Percentiles rank a stretch among this genome's conserved stretches.
phyloP scores from a whole-genome alignment of 768 basidiomycete species.

The Phaffia australis region DNA sequence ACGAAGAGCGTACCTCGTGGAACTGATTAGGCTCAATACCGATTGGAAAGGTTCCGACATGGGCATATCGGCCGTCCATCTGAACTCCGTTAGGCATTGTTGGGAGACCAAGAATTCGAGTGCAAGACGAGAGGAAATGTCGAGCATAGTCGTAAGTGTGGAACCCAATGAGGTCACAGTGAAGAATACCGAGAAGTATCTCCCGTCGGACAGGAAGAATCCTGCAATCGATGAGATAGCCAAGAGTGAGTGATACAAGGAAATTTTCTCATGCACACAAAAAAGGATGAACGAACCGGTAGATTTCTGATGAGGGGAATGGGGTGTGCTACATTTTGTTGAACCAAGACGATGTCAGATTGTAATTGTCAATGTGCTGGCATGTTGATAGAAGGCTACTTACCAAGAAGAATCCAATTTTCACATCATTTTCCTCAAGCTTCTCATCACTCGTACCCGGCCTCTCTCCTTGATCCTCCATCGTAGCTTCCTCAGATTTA shows the following conservation, averaged over 20 bases:
- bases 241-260: too few relatives aligned
- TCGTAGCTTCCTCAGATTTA: not conserved
- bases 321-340: constrained; percentile 20
- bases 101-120: constrained; percentile 82
- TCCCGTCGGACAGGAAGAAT: constrained; percentile 94
- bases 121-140: constrained; percentile 96
- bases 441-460: constrained; percentile 13
- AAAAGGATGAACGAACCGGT: constrained; percentile 12
- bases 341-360: not conserved
- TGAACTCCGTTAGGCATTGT: constrained; percentile 98
- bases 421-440: constrained; percentile 41
- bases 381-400: constrained; percentile 30
- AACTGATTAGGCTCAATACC: constrained; percentile 94
- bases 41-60: constrained; percentile 98
- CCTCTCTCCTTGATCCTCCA: constrained; percentile 23
- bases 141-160: constrained; percentile 99
- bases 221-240: constrained; percentile 41
- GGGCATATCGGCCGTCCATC: constrained; percentile 85
- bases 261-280: too few relatives aligned
- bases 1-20: constrained; percentile 50
- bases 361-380: too few relatives aligned
- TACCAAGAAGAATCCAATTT: constrained; percentile 96
- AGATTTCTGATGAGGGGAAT: constrained; percentile 26
- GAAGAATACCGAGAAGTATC: constrained; percentile 88
- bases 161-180: constrained; percentile 96